Base-by-base conservation (phyloP, 768 basidiomycete genomes). In the Termitomyces sp. region DNA sequence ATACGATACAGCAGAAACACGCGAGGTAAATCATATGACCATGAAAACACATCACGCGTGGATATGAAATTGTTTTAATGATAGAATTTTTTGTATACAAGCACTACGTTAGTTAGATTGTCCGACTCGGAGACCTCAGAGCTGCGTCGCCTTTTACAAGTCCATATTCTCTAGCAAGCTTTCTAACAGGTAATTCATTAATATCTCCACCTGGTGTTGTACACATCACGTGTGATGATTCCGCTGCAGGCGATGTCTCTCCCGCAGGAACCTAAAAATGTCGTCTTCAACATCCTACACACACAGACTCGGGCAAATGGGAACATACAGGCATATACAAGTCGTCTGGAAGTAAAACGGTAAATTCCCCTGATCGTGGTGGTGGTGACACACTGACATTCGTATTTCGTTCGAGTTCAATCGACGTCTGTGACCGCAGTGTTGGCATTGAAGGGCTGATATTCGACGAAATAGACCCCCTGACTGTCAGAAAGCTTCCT, bases 191-290 rank as follows among this genome's bases (percentile, higher is more conserved):
- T 13, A 55, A 54, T 16, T 55, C 55, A 18, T 4, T 43, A 9
- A 67, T 60, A 48, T 56, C 59, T 23, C 59, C 62, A 30, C 63
- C 59, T 16, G 61, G 60, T 47, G 66, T 63, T 13, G 61, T 52
- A 48, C 61, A 62, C 53, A 64, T 20, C 50, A 64, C 18, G 7
- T 58, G 64, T 18, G 67, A 69, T 3, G 68, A 71, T 40, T 66
- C 68, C 0, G 50, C 60, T 18, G 69, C 69, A 23, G 69, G 68
- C 3, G 68, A 69, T 30, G 44, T 60, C 46, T 66, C 64, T 10
- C 4, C 41, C 12, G 48, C 55, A 28, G 57, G 36, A 43, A 53
- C 43, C 56, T 65, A 10, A 14, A 10, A 36, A 4, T 12, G 44
- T 23, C 30, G 28, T 26, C 14, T 16, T 63, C 14, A 55, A 41